These are phyloP conservation scores for Aspergillus viridinutans DNA, from an alignment of 2,329 filamentous ascomycete species.

Conservation along the genomic window DNA sequence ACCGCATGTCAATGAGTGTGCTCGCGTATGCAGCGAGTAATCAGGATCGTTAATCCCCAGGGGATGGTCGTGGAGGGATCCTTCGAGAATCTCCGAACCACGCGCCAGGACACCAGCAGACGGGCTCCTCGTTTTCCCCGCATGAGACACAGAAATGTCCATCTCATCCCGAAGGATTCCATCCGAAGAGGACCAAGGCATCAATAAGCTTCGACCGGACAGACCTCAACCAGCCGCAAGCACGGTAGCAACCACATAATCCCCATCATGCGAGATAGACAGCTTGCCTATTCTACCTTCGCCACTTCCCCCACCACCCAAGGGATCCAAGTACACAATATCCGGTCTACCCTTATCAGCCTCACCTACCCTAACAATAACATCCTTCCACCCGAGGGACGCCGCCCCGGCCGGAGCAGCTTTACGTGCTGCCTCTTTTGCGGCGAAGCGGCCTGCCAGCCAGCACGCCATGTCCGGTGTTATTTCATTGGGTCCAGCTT, in stretches of 20 bases:
- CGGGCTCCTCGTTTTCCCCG: background rate
- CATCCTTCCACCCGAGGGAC: conserved; percentile 58
- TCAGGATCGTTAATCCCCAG: background rate
- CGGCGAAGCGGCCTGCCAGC: conserved; percentile 58
- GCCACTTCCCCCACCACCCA: background rate
- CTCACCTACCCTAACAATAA: conserved; percentile 42
- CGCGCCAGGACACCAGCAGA: too few relatives aligned
- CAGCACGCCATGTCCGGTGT: conserved; percentile 38
- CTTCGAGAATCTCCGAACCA: background rate
- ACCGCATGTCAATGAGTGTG: background rate
- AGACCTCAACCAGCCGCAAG: conserved; percentile 31
- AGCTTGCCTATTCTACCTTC: conserved; percentile 56
- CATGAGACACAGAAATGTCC: background rate
- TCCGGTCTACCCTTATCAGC: conserved; percentile 29
- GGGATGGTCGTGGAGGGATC: background rate
- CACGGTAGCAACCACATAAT: conserved; percentile 61
- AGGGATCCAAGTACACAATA: conserved; percentile 30
- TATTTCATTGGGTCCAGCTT: conserved; percentile 1
- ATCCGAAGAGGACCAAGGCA: background rate
- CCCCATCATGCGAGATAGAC: conserved; percentile 83
- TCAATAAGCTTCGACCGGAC: background rate
- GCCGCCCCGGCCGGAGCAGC: conserved; percentile 55
- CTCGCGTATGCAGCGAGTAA: background rate
- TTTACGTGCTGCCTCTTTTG: conserved; percentile 72
- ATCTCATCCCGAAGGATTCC: background rate